A percentile compares a stretch with the other conserved stretches of the same genome.
Evolutionary conservation across 176 grass and related monocot species (phyloP).

Genomic region (Eremochloa ophiuroides): DNA sequence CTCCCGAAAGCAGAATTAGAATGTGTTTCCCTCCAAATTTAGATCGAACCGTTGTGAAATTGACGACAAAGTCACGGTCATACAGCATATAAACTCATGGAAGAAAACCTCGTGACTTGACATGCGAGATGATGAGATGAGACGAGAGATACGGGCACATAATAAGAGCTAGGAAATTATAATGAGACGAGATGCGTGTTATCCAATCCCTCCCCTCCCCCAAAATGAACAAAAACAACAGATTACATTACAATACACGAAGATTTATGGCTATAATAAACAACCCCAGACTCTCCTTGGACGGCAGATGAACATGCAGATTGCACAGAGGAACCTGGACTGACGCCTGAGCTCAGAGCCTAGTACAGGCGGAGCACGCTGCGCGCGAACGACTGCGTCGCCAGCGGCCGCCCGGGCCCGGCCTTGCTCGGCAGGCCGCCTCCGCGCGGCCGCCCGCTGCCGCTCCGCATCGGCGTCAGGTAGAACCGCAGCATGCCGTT

Average conservation of each 20-base stretch:
- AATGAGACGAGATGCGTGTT: constrained; percentile 45
- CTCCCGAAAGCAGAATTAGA: not conserved
- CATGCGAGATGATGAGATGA: not conserved
- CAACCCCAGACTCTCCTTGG: not conserved
- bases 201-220: constrained; percentile 43
- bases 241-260: constrained; percentile 40
- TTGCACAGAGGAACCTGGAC: constrained; percentile 8
- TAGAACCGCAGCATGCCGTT: constrained; percentile 97
- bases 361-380: constrained; percentile 74
- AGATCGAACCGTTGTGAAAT: not conserved
- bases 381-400: constrained; percentile 68
- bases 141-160: not conserved
- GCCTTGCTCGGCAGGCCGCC: constrained; percentile 54
- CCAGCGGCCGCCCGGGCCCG: constrained; percentile 52
- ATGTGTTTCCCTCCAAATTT: not conserved
- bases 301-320: not conserved
- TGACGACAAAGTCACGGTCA: not conserved
- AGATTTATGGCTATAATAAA: constrained; percentile 29
- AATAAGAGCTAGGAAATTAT: constrained; percentile 34
- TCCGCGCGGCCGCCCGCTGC: constrained; percentile 31
- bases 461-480: constrained; percentile 80
- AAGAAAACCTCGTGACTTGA: not conserved
- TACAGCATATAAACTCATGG: not conserved
- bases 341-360: not conserved
- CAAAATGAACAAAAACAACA: constrained; percentile 29